phyloP scores from a whole-genome alignment of 805 yeast species.

The Sugiyamaella mastotermitis region DNA sequence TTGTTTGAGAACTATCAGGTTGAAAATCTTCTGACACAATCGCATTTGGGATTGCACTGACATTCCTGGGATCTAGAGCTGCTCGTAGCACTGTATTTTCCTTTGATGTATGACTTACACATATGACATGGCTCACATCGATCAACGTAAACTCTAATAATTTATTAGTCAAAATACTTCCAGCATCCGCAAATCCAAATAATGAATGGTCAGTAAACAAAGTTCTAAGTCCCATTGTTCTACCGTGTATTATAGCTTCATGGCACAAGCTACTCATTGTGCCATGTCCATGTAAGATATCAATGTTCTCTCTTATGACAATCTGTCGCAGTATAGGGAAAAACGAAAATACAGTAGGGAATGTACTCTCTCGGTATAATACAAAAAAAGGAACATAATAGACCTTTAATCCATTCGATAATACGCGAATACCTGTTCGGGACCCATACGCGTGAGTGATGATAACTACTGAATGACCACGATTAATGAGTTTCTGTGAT shows the following conservation, averaged over 20 bases:
- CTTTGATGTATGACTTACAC: conserved; percentile 94
- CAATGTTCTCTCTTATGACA: conserved; percentile 75
- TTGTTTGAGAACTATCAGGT: conserved; percentile 31
- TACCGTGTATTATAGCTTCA: conserved; percentile 86
- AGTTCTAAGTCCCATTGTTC: conserved; percentile 87
- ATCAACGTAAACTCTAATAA: conserved; percentile 73
- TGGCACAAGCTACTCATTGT: conserved; percentile 80
- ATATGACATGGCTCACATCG: conserved; percentile 88
- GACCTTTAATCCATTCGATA: conserved; percentile 88
- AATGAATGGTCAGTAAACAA: conserved; percentile 94
- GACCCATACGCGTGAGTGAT: conserved; percentile 85
- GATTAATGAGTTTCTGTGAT: conserved; percentile 64
- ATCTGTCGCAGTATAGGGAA: conserved; percentile 84
- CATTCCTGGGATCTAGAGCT: conserved; percentile 64
- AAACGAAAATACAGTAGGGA: conserved; percentile 84
- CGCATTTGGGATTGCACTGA: conserved; percentile 95
- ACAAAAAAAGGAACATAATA: conserved; percentile 82
- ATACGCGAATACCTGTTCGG: conserved; percentile 71
- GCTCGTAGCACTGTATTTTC: conserved; percentile 92
- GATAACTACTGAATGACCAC: conserved; percentile 81
- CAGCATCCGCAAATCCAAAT: conserved; percentile 86
- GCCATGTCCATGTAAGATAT: conserved; percentile 94
- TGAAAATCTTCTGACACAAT: conserved; percentile 78
- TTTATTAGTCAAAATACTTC: conserved; percentile 81
- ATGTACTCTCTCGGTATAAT: conserved; percentile 74